Evolutionary conservation across 345 rosid genomes (phyloP).

Genomic region (Geranium rotundifolium): DNA sequence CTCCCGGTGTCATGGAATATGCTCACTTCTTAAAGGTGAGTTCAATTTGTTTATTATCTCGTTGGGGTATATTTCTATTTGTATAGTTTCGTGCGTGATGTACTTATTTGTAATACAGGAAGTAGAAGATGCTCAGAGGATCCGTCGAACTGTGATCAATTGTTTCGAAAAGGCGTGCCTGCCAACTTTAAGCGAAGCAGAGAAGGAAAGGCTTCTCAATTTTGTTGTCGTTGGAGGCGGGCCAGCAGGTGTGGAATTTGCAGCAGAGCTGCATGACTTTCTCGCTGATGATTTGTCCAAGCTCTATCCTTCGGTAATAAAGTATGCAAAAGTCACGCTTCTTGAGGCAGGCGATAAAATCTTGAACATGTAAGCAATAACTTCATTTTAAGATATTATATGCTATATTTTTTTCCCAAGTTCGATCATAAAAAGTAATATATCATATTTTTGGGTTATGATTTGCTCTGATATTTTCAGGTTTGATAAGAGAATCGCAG

Average conservation of each 20-base stretch:
- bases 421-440: too few species aligned
- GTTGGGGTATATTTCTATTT: background rate
- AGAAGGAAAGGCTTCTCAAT: constrained; percentile 57
- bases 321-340: constrained; percentile 49
- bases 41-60: too few species aligned
- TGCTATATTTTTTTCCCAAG: too few species aligned
- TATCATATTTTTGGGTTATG: background rate
- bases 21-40: constrained; percentile 57
- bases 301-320: constrained; percentile 44
- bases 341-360: constrained; percentile 76
- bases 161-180: constrained; percentile 69
- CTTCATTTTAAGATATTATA: background rate
- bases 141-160: constrained; percentile 50
- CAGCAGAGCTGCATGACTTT: constrained; percentile 76
- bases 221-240: constrained; percentile 91
- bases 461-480: constrained; percentile 15
- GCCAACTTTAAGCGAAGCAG: constrained; percentile 55
- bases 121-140: constrained; percentile 61
- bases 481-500: constrained; percentile 70
- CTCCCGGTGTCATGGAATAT: constrained; percentile 68
- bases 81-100: background rate
- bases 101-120: constrained; percentile 25
- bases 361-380: constrained; percentile 48
- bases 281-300: constrained; percentile 47
- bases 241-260: constrained; percentile 82